These are phyloP conservation scores for Ustilago curta DNA, from an alignment of 1,284 basidiomycete species.

Conservation along the genomic window DNA sequence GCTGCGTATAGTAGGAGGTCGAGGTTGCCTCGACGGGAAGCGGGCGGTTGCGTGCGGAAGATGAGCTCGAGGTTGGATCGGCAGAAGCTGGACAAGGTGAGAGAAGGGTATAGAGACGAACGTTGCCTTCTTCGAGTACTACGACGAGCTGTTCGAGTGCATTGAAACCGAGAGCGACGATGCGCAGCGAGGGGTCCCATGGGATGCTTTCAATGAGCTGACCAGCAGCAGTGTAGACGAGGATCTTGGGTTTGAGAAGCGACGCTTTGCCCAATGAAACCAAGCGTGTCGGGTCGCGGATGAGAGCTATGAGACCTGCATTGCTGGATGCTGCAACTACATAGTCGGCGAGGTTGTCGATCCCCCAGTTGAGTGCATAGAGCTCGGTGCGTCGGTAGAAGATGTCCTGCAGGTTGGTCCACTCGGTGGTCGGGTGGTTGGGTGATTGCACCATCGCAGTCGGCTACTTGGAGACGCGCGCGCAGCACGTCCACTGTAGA, in stretches of 20 bases:
- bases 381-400: slow-evolving; percentile 78
- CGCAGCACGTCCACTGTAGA: neutral
- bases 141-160: slow-evolving; percentile 82
- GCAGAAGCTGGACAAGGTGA: slow-evolving; percentile 47
- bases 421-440: slow-evolving; percentile 58
- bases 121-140: slow-evolving; percentile 90
- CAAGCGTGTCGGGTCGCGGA: slow-evolving; percentile 85
- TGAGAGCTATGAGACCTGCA: slow-evolving; percentile 88
- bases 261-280: slow-evolving; percentile 79
- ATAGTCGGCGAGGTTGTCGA: slow-evolving; percentile 84
- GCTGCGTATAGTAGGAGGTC: slow-evolving; percentile 83
- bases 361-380: slow-evolving; percentile 84
- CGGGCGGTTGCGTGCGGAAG: slow-evolving; percentile 27
- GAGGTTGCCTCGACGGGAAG: slow-evolving; percentile 51
- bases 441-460: slow-evolving; percentile 37
- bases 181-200: slow-evolving; percentile 82
- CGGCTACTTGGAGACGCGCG: neutral
- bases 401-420: slow-evolving; percentile 63
- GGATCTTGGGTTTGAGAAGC: slow-evolving; percentile 76
- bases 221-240: slow-evolving; percentile 72
- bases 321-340: slow-evolving; percentile 83
- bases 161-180: slow-evolving; percentile 86
- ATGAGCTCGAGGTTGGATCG: slow-evolving; percentile 13
- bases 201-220: slow-evolving; percentile 70
- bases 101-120: slow-evolving; percentile 85